These are phyloP conservation scores for Conringia planisiliqua DNA, from an alignment of 345 rosid species.

Conservation along the genomic window DNA sequence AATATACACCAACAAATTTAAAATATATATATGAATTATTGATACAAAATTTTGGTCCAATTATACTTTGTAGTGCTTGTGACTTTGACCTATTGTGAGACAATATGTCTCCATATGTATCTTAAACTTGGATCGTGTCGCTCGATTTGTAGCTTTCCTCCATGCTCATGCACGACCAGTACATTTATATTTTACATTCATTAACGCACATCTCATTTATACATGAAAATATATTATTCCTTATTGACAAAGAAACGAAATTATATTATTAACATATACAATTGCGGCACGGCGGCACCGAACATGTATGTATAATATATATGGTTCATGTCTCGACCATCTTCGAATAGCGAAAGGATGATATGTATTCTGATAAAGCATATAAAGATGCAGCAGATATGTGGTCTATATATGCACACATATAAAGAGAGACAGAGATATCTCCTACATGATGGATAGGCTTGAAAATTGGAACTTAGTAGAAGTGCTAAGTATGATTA, in stretches of 20 bases:
- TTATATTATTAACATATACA: background rate
- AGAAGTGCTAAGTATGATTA: background rate
- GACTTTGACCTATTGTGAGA: slow-evolving; percentile 28
- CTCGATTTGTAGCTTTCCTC: slow-evolving; percentile 31
- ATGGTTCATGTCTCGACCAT: background rate
- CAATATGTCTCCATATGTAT: slow-evolving; percentile 26
- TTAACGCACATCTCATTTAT: slow-evolving; percentile 1
- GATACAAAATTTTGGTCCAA: slow-evolving; percentile 13
- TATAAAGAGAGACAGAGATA: slow-evolving; percentile 7
- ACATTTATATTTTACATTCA: background rate
- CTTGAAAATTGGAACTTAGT: slow-evolving; percentile 4
- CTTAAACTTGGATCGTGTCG: slow-evolving; percentile 34
- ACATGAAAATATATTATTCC: background rate
- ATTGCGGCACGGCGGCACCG: background rate
- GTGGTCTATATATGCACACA: background rate
- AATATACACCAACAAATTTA: background rate
- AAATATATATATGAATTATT: slow-evolving; percentile 5
- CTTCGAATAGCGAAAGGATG: background rate
- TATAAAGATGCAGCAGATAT: background rate
- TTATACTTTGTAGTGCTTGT: background rate
- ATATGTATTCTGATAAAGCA: background rate
- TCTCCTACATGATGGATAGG: background rate
- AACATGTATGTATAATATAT: too few species aligned
- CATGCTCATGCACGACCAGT: slow-evolving; percentile 33
- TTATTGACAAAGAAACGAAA: background rate